Conservation (phyloP, 2,329 filamentous ascomycete species). For the Verticillium longisporum region DNA sequence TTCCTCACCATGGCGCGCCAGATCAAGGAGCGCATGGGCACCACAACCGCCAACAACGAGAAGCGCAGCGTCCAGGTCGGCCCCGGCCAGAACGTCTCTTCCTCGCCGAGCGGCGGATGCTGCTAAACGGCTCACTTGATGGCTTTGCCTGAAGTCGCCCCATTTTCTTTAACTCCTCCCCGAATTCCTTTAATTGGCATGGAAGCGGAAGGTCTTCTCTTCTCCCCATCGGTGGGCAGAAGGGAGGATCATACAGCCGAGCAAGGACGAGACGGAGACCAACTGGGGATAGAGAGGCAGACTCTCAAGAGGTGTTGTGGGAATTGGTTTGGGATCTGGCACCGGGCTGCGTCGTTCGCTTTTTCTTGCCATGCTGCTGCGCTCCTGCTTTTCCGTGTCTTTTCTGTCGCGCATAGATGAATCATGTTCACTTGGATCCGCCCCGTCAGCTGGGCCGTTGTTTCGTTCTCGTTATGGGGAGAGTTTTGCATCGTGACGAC, state of each 20-base stretch:
- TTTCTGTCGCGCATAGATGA: constrained; percentile 7
- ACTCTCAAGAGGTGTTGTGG: constrained; percentile 10
- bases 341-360: constrained; percentile 10
- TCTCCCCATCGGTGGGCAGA: background rate
- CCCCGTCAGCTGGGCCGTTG: background rate
- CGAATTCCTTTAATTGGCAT: background rate
- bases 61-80: constrained; percentile 97
- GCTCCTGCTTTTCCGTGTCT: constrained; percentile 4
- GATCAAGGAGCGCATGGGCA: constrained; percentile 99
- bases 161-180: background rate
- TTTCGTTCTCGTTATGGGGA: background rate
- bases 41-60: constrained; percentile 90
- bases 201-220: constrained; percentile 1
- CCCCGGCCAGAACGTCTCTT: constrained; percentile 88
- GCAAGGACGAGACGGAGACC: background rate
- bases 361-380: constrained; percentile 3
- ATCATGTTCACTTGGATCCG: constrained; percentile 7
- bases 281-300: background rate
- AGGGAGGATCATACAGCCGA: background rate
- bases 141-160: background rate
- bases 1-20: constrained; percentile 99
- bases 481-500: background rate
- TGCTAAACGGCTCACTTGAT: constrained; percentile 54
- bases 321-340: constrained; percentile 6
- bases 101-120: constrained; percentile 77